Percentiles rank a stretch among this genome's conserved stretches.
Evolutionary conservation across 169 alveolate species (phyloP).

Genomic region (Cryptosporidium baileyi): DNA sequence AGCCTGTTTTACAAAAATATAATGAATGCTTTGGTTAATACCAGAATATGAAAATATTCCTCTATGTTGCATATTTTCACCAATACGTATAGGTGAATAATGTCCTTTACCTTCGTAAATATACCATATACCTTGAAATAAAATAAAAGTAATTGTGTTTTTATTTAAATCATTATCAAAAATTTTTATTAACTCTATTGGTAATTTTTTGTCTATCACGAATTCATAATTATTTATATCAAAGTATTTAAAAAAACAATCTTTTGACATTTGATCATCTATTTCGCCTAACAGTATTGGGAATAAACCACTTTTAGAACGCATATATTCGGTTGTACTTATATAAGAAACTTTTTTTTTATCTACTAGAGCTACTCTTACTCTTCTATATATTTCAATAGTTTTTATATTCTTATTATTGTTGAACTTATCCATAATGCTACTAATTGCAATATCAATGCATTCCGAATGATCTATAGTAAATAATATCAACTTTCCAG

Average conservation of each 20-base stretch:
- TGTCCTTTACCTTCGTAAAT: constrained; percentile 41
- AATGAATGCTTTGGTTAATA: constrained; percentile 16
- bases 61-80: constrained; percentile 4
- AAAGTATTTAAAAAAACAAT: neutral
- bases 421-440: neutral
- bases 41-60: constrained; percentile 60
- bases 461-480: constrained; percentile 4
- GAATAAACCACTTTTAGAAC: constrained; percentile 33
- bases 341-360: neutral
- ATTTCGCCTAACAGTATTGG: constrained; percentile 46
- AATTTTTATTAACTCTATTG: neutral
- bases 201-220: constrained; percentile 11
- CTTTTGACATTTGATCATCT: neutral
- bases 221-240: neutral
- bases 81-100: constrained; percentile 47
- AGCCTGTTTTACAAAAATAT: constrained; percentile 3
- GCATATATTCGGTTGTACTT: neutral
- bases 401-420: neutral
- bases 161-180: constrained; percentile 8
- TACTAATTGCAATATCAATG: constrained; percentile 3
- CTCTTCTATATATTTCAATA: constrained; percentile 34
- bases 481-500: neutral
- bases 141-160: neutral
- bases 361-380: constrained; percentile 11
- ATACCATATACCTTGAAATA: constrained; percentile 32